Base-by-base conservation (phyloP, 2,329 filamentous ascomycete genomes). In the Fusarium marasasianum region DNA sequence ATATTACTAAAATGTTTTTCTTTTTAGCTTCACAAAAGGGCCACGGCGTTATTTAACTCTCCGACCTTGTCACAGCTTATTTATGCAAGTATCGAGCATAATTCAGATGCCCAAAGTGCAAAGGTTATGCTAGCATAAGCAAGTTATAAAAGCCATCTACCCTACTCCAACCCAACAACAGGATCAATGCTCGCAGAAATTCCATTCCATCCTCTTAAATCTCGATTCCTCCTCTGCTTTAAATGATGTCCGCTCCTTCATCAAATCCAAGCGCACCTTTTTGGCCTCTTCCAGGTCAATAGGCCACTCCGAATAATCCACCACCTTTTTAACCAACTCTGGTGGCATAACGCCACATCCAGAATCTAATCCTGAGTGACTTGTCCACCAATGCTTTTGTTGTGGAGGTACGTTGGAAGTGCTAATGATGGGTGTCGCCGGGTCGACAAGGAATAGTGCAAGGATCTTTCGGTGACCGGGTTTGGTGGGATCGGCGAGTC, bases 401-500 rank as follows among this genome's bases (percentile, higher is more conserved):
- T 69, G 57, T 0, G 64, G 65, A 14, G 67, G 64, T 13, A 63
- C 64, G 1, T 54, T 69, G 2, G 57, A 35, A 4, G 40, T 63
- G 7, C 54, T 63, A 8, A 63, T 33, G 31, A 69, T 45, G 2
- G 51, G 44, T 17, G 53, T 51, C 1, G 17, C 22, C 1, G 51
- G 51, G n/a, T 69, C 51, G 12, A 69, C 45, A 3, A 63, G 64
- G 33, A 69, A 63, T 1, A 69, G 5, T 2, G 51, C 51, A 9
- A 58, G 57, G 9, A 63, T 69, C 26, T 68, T 69, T 18, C 63
- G 29, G 10, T 69, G 51, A 7, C 66, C 66, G 0, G 44, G 51
- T 7, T 40, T n/a, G 4, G 50, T 35, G 1, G 44, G 44, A 40
- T 69, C 57, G 5, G 17, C 35, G n/a, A 69, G 10, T 33, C 35